phyloP scores from a whole-genome alignment of 768 basidiomycete species.

The Ramaria sp. region DNA sequence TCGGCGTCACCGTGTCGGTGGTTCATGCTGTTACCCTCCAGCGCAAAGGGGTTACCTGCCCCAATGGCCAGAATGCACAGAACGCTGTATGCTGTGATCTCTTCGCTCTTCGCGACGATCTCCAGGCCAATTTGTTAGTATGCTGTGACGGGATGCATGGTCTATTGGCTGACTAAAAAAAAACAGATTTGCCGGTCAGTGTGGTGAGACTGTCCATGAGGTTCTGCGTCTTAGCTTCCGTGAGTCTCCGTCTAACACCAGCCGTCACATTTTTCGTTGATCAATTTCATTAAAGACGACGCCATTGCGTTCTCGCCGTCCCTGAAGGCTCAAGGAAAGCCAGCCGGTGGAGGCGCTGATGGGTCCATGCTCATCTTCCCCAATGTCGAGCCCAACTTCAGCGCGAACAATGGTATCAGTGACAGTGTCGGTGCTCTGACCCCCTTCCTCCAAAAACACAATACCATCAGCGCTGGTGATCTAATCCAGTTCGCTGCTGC shows the following conservation, averaged over 20 bases:
- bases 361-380: constrained; percentile 18
- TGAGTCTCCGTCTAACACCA: background rate
- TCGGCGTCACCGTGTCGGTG: background rate
- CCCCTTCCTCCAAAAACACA: constrained; percentile 13
- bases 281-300: background rate
- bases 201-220: constrained; percentile 21
- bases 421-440: constrained; percentile 15
- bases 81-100: constrained; percentile 2
- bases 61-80: constrained; percentile 1
- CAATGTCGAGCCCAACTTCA: constrained; percentile 16
- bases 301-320: constrained; percentile 4
- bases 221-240: constrained; percentile 19
- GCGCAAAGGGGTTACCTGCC: constrained; percentile 5
- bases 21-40: constrained; percentile 3
- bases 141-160: background rate
- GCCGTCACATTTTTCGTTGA: background rate
- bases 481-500: constrained; percentile 17
- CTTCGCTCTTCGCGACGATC: constrained; percentile 8
- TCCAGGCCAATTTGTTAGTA: constrained; percentile 7
- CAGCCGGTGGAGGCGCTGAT: constrained; percentile 17
- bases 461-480: constrained; percentile 12
- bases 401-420: constrained; percentile 18
- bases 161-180: background rate
- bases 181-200: constrained; percentile 16
- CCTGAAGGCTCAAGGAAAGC: background rate